A percentile compares a stretch with the other conserved stretches of the same genome.
phyloP scores from a whole-genome alignment of 2,329 filamentous ascomycete species.

The Tolypocladium nubicola region DNA sequence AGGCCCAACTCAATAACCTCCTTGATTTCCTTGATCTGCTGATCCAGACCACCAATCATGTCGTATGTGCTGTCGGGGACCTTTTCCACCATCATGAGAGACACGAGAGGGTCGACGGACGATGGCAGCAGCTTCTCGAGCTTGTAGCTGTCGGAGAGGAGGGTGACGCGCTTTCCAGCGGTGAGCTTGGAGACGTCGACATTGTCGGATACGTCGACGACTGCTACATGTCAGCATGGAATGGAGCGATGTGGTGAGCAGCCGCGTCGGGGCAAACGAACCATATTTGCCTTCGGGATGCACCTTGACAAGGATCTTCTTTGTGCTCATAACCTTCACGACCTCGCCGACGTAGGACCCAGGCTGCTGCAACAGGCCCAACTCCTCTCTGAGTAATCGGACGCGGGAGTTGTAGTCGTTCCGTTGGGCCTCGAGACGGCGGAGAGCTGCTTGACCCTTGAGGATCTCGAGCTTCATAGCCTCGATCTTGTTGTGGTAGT shows the following conservation, averaged over 20 bases:
- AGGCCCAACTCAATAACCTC: slow-evolving; percentile 98
- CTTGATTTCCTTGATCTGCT: slow-evolving; percentile 99
- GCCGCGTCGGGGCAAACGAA: slow-evolving; percentile 30
- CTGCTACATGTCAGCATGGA: slow-evolving; percentile 32
- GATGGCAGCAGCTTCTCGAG: slow-evolving; percentile 97
- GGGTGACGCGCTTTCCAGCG: slow-evolving; percentile 90
- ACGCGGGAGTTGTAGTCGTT: slow-evolving; percentile 99
- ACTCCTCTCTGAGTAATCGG: slow-evolving; percentile 85
- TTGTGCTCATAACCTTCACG: slow-evolving; percentile 99
- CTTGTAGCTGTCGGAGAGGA: slow-evolving; percentile 96
- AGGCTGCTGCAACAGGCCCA: slow-evolving; percentile 90
- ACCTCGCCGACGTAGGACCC: slow-evolving; percentile 98
- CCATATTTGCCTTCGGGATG: slow-evolving; percentile 99
- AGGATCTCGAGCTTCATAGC: slow-evolving; percentile 99
- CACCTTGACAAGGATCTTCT: slow-evolving; percentile 98
- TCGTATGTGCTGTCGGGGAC: slow-evolving; percentile 99
- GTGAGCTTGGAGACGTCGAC: slow-evolving; percentile 95
- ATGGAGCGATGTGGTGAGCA: not conserved
- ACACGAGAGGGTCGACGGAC: slow-evolving; percentile 95
- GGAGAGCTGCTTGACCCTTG: slow-evolving; percentile 90
- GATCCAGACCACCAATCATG: slow-evolving; percentile 98
- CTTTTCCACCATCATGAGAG: slow-evolving; percentile 99
- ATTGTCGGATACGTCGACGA: slow-evolving; percentile 88
- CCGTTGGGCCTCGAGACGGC: slow-evolving; percentile 90
- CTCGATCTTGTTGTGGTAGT: slow-evolving; percentile 99